These are phyloP conservation scores for Leptographium procerum DNA, from an alignment of 2,329 filamentous ascomycete genomes.

Conservation along the genomic window DNA sequence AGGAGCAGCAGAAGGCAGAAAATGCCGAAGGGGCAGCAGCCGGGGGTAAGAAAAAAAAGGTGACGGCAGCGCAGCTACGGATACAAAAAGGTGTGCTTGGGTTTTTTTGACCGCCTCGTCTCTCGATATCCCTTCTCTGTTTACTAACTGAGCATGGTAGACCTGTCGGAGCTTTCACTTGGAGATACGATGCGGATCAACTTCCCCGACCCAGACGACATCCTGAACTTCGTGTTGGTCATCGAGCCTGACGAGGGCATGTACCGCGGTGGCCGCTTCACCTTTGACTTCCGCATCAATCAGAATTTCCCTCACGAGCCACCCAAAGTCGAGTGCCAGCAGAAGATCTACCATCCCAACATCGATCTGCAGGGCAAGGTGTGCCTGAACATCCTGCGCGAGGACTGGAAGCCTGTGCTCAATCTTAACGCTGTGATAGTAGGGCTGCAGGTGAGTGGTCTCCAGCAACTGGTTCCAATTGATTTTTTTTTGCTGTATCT, in stretches of 20 bases:
- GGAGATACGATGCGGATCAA: conserved; percentile 70
- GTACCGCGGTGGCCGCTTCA: conserved; percentile 81
- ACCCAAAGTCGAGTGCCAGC: conserved; percentile 89
- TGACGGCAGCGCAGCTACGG: conserved; percentile 87
- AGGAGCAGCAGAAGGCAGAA: conserved; percentile 91
- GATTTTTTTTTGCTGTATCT: conserved; percentile 4
- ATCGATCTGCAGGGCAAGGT: conserved; percentile 97
- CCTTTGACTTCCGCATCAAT: conserved; percentile 85
- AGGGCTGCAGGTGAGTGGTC: conserved; percentile 63
- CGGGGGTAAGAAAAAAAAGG: conserved; percentile 91
- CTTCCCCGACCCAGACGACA: conserved; percentile 74
- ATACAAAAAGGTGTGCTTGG: conserved; percentile 74
- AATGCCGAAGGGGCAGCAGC: conserved; percentile 57
- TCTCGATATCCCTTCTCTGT: background rate
- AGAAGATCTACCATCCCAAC: conserved; percentile 99
- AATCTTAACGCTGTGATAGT: conserved; percentile 98
- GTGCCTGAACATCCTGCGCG: conserved; percentile 89
- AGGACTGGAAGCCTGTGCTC: conserved; percentile 98
- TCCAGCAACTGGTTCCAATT: background rate
- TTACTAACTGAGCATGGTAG: conserved; percentile 29
- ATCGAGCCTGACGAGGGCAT: conserved; percentile 78
- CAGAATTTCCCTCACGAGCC: conserved; percentile 95
- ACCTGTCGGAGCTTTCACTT: conserved; percentile 70
- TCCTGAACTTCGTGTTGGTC: conserved; percentile 70
- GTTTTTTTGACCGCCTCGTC: background rate